Percentiles rank a stretch among this genome's conserved stretches.
phyloP scores from a whole-genome alignment of 2,329 filamentous ascomycete species.

The Monilinia vaccinii-corymbosi region DNA sequence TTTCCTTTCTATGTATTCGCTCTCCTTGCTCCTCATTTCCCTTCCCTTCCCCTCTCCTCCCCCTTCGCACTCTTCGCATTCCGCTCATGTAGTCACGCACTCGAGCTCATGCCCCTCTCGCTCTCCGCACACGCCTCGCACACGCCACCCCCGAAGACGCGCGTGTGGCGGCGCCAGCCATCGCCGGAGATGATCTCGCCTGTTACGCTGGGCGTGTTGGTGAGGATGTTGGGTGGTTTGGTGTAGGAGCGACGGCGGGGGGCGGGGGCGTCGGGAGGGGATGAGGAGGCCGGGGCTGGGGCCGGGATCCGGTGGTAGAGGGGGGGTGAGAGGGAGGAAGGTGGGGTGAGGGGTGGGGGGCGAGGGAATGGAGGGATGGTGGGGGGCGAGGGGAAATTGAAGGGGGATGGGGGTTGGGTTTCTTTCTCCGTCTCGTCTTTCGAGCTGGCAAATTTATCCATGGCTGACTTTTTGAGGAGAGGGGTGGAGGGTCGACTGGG shows the following conservation, averaged over 20 bases:
- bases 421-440: neutral
- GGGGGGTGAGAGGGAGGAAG: neutral
- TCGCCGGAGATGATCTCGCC: conserved; percentile 24
- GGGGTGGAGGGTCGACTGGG: conserved; percentile 4
- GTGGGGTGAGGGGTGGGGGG: neutral
- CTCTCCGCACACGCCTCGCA: conserved; percentile 26
- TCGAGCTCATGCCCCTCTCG: conserved; percentile 18
- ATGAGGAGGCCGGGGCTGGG: neutral
- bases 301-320: no score
- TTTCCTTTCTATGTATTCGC: neutral
- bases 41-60: neutral
- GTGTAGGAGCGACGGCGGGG: conserved; percentile 16
- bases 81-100: conserved; percentile 15
- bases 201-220: conserved; percentile 8
- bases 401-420: neutral
- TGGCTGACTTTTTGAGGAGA: neutral
- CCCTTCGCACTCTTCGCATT: neutral
- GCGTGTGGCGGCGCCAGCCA: conserved; percentile 26
- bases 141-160: conserved; percentile 27
- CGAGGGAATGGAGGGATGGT: no score
- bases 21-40: neutral
- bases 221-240: conserved; percentile 6
- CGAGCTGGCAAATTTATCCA: neutral
- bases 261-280: neutral
- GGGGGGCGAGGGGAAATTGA: neutral